Evolutionary conservation across 805 yeast genomes (phyloP).

Genomic region (Wickerhamomyces bisporus): DNA sequence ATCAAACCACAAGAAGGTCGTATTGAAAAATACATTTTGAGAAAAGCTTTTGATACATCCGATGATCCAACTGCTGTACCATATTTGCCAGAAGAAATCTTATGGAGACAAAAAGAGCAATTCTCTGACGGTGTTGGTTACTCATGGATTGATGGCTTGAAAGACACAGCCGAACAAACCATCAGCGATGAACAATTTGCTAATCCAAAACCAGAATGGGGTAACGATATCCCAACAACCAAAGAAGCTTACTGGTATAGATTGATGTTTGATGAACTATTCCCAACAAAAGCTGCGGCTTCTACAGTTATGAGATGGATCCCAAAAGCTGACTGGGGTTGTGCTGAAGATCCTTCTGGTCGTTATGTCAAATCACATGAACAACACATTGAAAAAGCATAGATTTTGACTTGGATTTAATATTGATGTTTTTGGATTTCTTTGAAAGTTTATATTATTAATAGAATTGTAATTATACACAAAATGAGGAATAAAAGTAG

Average conservation of each 20-base stretch:
- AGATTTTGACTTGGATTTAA: slow-evolving; percentile 1
- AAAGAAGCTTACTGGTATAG: slow-evolving; percentile 99
- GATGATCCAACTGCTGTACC: slow-evolving; percentile 76
- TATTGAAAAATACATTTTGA: slow-evolving; percentile 91
- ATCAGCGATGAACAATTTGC: slow-evolving; percentile 89
- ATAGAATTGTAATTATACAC: too few relatives aligned
- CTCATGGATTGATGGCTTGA: slow-evolving; percentile 97
- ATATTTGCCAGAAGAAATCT: slow-evolving; percentile 91
- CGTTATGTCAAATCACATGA: slow-evolving; percentile 92
- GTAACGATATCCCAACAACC: slow-evolving; percentile 87
- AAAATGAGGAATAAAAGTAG: too few relatives aligned
- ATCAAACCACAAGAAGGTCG: slow-evolving; percentile 65
- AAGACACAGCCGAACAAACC: slow-evolving; percentile 86
- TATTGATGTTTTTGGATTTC: too few relatives aligned
- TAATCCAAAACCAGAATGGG: slow-evolving; percentile 94
- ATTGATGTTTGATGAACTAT: slow-evolving; percentile 88
- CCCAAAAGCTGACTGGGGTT: slow-evolving; percentile 99
- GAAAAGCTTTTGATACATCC: slow-evolving; percentile 95
- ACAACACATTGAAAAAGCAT: slow-evolving; percentile 40
- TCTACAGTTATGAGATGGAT: slow-evolving; percentile 98
- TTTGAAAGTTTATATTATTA: too few relatives aligned
- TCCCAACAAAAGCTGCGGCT: slow-evolving; percentile 90
- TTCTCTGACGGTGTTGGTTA: slow-evolving; percentile 99
- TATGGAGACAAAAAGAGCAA: slow-evolving; percentile 99
- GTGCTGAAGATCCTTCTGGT: slow-evolving; percentile 98